Evolutionary conservation across 768 basidiomycete genomes (phyloP).

Genomic region (Kwoniella heveanensis): DNA sequence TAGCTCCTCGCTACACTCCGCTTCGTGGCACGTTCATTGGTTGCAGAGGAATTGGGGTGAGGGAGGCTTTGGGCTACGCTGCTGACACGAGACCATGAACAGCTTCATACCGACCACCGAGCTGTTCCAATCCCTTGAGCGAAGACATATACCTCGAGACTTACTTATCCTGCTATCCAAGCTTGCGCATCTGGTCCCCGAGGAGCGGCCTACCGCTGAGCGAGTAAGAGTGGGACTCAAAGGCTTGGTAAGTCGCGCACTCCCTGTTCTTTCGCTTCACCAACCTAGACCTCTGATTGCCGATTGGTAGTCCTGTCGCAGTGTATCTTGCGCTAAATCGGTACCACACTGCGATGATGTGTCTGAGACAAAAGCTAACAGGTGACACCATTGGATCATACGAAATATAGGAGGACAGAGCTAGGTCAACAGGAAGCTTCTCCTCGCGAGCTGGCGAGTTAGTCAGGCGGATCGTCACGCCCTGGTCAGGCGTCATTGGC

Average conservation of each 20-base stretch:
- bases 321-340: too few relatives aligned
- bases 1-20: too few relatives aligned
- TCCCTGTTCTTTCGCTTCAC: background rate
- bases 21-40: too few relatives aligned
- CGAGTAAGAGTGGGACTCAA: conserved; percentile 69
- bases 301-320: too few relatives aligned
- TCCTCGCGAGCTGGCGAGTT: conserved; percentile 10
- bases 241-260: conserved; percentile 65
- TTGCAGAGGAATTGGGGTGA: too few relatives aligned
- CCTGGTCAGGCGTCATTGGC: background rate
- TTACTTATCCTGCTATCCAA: conserved; percentile 73
- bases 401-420: conserved; percentile 14
- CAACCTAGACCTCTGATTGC: background rate
- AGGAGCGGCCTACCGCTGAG: conserved; percentile 70
- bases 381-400: too few relatives aligned
- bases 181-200: conserved; percentile 67
- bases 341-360: too few relatives aligned
- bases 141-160: conserved; percentile 71
- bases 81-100: too few relatives aligned
- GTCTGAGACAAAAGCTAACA: too few relatives aligned
- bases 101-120: conserved; percentile 64
- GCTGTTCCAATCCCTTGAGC: conserved; percentile 65
- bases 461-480: conserved; percentile 19
- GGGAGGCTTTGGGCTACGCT: too few relatives aligned
- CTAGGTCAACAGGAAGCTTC: conserved; percentile 8